Conservation (phyloP, 2,329 filamentous ascomycete species). For the Harringtonia lauricola region DNA sequence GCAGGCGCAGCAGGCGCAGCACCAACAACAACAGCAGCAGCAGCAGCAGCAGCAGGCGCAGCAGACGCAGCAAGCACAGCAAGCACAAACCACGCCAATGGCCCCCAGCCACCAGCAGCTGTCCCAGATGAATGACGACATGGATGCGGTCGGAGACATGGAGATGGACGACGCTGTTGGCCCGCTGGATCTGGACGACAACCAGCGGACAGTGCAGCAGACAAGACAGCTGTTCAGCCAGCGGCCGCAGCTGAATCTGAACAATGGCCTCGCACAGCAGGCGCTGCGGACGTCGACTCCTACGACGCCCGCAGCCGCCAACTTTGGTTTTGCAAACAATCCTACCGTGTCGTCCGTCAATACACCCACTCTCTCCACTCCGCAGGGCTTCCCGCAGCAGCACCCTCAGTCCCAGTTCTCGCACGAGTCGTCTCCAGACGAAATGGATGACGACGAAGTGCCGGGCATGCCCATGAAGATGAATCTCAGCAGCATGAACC, state of each 20-base stretch:
- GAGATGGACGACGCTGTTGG: slow-evolving; percentile 83
- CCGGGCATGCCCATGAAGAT: slow-evolving; percentile 48
- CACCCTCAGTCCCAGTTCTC: slow-evolving; percentile 41
- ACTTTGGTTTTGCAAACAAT: slow-evolving; percentile 78
- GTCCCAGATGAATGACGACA: slow-evolving; percentile 46
- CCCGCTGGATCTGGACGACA: slow-evolving; percentile 52
- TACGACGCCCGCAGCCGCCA: slow-evolving; percentile 67
- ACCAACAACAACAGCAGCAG: slow-evolving; percentile 24
- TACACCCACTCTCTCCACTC: slow-evolving; percentile 78
- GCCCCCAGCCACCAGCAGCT: slow-evolving; percentile 14
- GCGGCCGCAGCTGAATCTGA: slow-evolving; percentile 66
- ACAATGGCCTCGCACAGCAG: slow-evolving; percentile 63
- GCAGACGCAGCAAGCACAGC: slow-evolving; percentile 9
- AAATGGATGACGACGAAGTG: slow-evolving; percentile 65
- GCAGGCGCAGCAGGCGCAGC: slow-evolving; percentile 23
- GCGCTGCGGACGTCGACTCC: slow-evolving; percentile 78
- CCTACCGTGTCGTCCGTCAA: slow-evolving; percentile 96
- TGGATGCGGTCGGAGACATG: slow-evolving; percentile 89
- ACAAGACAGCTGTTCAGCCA: slow-evolving; percentile 59
- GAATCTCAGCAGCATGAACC: slow-evolving; percentile 49
- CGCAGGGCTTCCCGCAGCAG: slow-evolving; percentile 49
- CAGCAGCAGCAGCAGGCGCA: slow-evolving; percentile 28
- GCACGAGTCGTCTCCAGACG: slow-evolving; percentile 40
- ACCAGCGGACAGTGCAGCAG: slow-evolving; percentile 56
- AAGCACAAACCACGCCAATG: slow-evolving; percentile 14